Conservation (phyloP, 345 rosid species). For the Eucalyptus rudis region DNA sequence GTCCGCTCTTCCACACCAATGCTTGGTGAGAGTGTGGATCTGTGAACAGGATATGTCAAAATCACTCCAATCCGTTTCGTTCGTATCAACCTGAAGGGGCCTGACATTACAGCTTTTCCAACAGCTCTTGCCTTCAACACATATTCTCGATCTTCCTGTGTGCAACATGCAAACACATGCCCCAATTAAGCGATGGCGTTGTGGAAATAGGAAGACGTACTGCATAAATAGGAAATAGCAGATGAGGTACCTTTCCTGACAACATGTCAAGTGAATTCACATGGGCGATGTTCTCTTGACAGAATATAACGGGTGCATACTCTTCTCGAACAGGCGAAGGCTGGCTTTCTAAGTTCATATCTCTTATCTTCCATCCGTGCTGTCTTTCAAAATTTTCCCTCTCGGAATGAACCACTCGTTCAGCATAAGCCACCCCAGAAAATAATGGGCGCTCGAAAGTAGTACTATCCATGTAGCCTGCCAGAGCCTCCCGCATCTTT, state of each 20-base stretch:
- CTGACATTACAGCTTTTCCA: neutral
- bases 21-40: neutral
- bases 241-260: neutral
- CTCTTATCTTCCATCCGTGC: no score
- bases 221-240: no score
- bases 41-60: neutral
- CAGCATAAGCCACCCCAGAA: neutral
- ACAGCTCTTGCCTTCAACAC: neutral
- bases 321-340: no score
- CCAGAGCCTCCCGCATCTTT: neutral
- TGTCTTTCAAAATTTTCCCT: no score
- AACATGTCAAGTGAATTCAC: no score
- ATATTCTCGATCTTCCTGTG: neutral
- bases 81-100: neutral
- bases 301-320: no score
- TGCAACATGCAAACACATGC: neutral
- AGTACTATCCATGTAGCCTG: neutral
- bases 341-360: no score
- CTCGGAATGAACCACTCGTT: no score
- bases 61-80: neutral
- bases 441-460: accelerated
- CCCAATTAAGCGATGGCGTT: no score
- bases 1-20: accelerated
- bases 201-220: neutral
- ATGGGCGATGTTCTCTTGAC: no score